Percentiles rank a stretch among this genome's conserved stretches.
Evolutionary conservation across 75 land plant genomes (phyloP).

Genomic region (Larix kaempferi): DNA sequence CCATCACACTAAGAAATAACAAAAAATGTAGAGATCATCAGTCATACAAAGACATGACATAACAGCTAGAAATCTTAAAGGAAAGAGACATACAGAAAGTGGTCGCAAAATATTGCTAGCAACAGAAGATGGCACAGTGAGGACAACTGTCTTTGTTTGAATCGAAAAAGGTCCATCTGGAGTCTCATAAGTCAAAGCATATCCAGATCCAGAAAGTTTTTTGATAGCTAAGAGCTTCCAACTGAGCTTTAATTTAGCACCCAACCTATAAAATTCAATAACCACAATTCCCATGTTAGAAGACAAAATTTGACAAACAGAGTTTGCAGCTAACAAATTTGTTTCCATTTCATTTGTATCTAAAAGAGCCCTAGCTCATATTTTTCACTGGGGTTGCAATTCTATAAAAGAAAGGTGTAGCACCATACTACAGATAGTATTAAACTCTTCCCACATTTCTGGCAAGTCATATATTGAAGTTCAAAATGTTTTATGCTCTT

Average conservation of each 20-base stretch:
- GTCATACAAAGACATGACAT: neutral
- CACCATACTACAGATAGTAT: neutral
- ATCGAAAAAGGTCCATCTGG: slow-evolving; percentile 72
- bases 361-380: neutral
- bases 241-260: slow-evolving; percentile 74
- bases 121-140: slow-evolving; percentile 87
- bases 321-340: slow-evolving; percentile 1
- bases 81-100: slow-evolving; percentile 62
- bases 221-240: slow-evolving; percentile 78
- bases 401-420: neutral
- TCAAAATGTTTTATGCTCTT: neutral
- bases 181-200: slow-evolving; percentile 78
- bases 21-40: neutral
- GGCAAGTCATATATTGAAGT: neutral
- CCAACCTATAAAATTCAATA: slow-evolving; percentile 52
- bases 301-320: neutral
- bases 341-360: neutral
- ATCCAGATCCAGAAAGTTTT: slow-evolving; percentile 48
- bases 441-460: neutral
- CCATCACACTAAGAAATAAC: neutral
- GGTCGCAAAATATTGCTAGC: slow-evolving; percentile 80
- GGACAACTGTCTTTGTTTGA: slow-evolving; percentile 56
- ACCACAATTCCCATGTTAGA: neutral
- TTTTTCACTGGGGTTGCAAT: neutral
- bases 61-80: neutral